Percentiles rank a stretch among this genome's conserved stretches.
Evolutionary conservation across 208 protist species (phyloP).

Genomic region (Leptomonas seymouri): DNA sequence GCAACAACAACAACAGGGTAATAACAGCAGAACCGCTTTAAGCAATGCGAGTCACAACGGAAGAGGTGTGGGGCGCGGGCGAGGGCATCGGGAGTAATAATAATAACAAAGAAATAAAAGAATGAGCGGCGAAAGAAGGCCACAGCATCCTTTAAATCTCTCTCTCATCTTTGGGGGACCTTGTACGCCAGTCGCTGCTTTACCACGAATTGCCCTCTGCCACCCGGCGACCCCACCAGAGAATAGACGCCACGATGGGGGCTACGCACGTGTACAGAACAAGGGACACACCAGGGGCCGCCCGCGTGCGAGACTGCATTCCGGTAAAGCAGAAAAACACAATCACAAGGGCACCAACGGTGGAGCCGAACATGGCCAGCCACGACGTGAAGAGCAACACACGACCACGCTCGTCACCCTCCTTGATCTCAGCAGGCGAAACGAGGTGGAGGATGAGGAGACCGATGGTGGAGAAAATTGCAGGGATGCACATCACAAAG

Average conservation of each 20-base stretch:
- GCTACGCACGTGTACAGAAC: constrained; percentile 65
- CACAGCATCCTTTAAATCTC: no score
- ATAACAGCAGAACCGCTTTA: not conserved
- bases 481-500: constrained; percentile 58
- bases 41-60: not conserved
- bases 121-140: no score
- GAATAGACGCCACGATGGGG: constrained; percentile 53
- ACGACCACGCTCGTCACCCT: constrained; percentile 55
- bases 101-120: no score
- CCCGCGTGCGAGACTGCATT: constrained; percentile 38
- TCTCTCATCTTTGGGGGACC: not conserved
- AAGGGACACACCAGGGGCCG: constrained; percentile 58
- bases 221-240: constrained; percentile 69
- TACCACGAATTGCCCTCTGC: constrained; percentile 44
- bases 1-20: not conserved
- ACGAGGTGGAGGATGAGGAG: constrained; percentile 63
- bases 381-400: constrained; percentile 75
- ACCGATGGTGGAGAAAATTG: constrained; percentile 73
- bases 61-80: no score
- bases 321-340: constrained; percentile 58
- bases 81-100: not conserved
- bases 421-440: constrained; percentile 59
- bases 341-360: constrained; percentile 51
- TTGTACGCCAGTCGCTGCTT: not conserved
- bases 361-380: constrained; percentile 70